Evolutionary conservation across 2,329 filamentous ascomycete genomes (phyloP), one percentile per base, ranked within the genome.

Genomic region (Hypoxylon sp.): DNA sequence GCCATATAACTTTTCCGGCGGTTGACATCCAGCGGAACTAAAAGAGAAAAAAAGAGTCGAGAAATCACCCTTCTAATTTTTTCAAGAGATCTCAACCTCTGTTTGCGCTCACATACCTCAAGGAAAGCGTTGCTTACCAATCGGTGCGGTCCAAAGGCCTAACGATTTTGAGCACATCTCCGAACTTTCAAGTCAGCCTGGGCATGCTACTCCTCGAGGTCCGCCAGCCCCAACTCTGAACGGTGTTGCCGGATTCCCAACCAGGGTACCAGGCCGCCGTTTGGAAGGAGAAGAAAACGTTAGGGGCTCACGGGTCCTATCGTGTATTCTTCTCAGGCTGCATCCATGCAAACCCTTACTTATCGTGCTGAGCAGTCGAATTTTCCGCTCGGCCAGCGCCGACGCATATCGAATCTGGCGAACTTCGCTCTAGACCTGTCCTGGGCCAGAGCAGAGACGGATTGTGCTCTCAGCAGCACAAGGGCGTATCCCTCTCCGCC

Each of bases 401-500:
- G 87, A 84, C 85, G 86, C 77, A 82, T 83, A 79, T 83, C 83
- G 79, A 84, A 87, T 74, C 81, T 86, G 80, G 83, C 85, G 77
- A 83, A 83, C 77, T 85, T 85, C 78, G 82, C 82, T 80, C 83
- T 88, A 76, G 86, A 87, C 82, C 81, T 84, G 82, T 83, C 83
- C 80, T 85, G 86, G 85, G 82, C 82, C 77, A 83, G 83, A 86
- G 82, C 81, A 84, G 82, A 85, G 83, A 84, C 82, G 77, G 83
- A 84, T 80, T 82, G 82, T 79, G 79, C 82, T 83, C 83, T 84
- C 82, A 85, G 83, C 76, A 82, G 84, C 77, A 83, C 83, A 77
- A 84, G 84, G 84, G 87, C 86, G 79, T 91, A 91, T 82, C 89
- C 89, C 79, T 91, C 90, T 85, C 89, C 90, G 83, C 90, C 90